Percentiles rank a stretch among this genome's conserved stretches.
Evolutionary conservation across 768 basidiomycete genomes (phyloP).

Genomic region (Filobasidium floriforme): DNA sequence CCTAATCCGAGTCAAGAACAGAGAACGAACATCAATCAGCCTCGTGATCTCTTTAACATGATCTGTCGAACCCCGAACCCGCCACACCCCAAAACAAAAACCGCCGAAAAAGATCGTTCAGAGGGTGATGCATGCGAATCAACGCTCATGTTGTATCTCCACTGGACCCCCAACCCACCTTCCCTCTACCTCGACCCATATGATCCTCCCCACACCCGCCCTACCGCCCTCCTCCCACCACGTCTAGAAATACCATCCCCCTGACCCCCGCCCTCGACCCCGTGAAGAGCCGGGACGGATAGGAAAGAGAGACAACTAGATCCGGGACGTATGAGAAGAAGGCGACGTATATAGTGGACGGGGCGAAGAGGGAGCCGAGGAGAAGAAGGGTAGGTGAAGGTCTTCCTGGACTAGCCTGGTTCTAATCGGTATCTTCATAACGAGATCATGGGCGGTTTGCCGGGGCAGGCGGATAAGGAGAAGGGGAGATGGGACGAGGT

Average conservation of each 20-base stretch:
- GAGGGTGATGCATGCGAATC: slow-evolving; percentile 13
- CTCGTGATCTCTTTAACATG: too few species aligned
- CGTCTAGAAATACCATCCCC: too few species aligned
- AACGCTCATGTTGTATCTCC: slow-evolving; percentile 1
- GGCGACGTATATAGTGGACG: neutral
- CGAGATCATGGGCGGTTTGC: neutral
- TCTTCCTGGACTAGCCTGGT: slow-evolving; percentile 3
- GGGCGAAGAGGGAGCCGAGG: neutral
- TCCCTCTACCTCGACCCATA: neutral
- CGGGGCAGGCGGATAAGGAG: neutral
- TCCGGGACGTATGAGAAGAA: too few species aligned
- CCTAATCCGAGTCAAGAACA: too few species aligned
- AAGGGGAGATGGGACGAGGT: neutral
- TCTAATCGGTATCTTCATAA: slow-evolving; percentile 3
- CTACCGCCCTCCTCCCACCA: too few species aligned
- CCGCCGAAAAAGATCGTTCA: too few species aligned
- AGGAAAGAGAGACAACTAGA: too few species aligned
- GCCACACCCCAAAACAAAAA: neutral
- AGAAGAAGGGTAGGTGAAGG: neutral
- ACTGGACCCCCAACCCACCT: neutral
- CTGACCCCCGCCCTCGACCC: too few species aligned
- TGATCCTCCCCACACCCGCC: neutral
- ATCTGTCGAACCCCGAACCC: too few species aligned
- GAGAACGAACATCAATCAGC: too few species aligned
- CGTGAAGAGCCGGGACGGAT: too few species aligned